Conservation (phyloP, 1,139 yeast genomes). For the Geotrichum fermentans region DNA sequence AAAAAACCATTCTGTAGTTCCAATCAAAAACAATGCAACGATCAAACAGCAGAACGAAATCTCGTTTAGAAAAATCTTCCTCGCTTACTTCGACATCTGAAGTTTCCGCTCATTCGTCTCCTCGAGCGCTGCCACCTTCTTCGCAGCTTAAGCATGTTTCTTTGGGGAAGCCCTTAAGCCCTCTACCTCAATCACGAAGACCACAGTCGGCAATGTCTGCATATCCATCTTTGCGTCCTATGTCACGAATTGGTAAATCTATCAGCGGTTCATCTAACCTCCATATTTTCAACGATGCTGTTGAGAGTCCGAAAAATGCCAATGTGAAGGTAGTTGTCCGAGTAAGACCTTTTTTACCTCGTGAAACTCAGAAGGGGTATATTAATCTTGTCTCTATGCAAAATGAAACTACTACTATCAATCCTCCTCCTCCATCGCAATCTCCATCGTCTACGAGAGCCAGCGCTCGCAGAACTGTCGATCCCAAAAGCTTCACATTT, state of each 20-base stretch:
- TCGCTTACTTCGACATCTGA: too few species aligned
- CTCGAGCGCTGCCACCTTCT: too few species aligned
- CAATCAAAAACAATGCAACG: background rate
- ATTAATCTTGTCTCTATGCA: constrained; percentile 31
- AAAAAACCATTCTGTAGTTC: background rate
- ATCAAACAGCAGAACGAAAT: background rate
- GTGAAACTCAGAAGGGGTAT: constrained; percentile 30
- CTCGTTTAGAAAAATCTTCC: too few species aligned
- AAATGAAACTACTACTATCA: constrained; percentile 28
- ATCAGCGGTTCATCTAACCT: constrained; percentile 1
- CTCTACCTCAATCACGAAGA: too few species aligned
- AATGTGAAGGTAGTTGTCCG: constrained; percentile 41
- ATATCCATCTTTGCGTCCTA: background rate
- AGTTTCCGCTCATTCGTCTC: background rate
- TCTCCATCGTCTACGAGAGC: constrained; percentile 12
- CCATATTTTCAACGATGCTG: constrained; percentile 2
- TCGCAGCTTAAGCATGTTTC: constrained; percentile 1
- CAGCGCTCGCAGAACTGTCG: constrained; percentile 25
- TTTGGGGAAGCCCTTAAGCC: too few species aligned
- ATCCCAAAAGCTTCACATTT: constrained; percentile 43
- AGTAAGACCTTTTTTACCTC: constrained; percentile 37
- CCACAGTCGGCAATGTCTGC: constrained; percentile 18
- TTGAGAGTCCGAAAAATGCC: constrained; percentile 21
- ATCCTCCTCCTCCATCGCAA: constrained; percentile 23
- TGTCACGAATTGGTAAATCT: background rate